These are phyloP conservation scores for Globisporangium nodosum DNA, from an alignment of 352 stramenopile genomes.

Conservation along the genomic window DNA sequence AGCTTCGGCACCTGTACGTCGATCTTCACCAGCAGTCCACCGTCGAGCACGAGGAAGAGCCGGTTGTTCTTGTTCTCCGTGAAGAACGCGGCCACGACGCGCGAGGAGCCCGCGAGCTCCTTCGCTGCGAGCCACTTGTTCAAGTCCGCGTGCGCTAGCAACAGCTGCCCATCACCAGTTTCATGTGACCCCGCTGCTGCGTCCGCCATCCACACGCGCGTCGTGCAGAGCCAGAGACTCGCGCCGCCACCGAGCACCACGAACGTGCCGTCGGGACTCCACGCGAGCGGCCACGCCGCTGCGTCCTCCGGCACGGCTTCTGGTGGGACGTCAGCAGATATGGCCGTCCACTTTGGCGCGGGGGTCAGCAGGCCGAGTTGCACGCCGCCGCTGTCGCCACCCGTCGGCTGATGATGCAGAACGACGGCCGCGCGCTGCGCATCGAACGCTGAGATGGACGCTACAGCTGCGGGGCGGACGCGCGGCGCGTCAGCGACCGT, in stretches of 20 bases:
- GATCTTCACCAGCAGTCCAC: constrained; percentile 37
- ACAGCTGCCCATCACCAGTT: neutral
- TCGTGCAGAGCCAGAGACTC: constrained; percentile 40
- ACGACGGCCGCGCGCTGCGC: constrained; percentile 21
- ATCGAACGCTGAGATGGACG: constrained; percentile 12
- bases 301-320: neutral
- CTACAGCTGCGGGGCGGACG: no score
- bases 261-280: constrained; percentile 50
- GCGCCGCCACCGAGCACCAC: constrained; percentile 36
- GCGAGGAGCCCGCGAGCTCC: constrained; percentile 9
- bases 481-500: neutral
- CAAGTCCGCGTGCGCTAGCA: constrained; percentile 32
- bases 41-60: constrained; percentile 35
- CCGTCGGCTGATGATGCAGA: constrained; percentile 9
- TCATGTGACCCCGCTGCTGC: neutral
- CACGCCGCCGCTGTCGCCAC: neutral
- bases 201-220: constrained; percentile 31
- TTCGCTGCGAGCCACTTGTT: constrained; percentile 30
- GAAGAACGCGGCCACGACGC: constrained; percentile 41
- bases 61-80: constrained; percentile 21
- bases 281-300: constrained; percentile 24
- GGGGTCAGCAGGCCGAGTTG: neutral
- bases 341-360: neutral
- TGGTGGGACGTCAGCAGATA: neutral
- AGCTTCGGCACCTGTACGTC: constrained; percentile 47